These are phyloP conservation scores for Agapanthus africanus DNA, from an alignment of 106 monocot genomes.

Conservation along the genomic window DNA sequence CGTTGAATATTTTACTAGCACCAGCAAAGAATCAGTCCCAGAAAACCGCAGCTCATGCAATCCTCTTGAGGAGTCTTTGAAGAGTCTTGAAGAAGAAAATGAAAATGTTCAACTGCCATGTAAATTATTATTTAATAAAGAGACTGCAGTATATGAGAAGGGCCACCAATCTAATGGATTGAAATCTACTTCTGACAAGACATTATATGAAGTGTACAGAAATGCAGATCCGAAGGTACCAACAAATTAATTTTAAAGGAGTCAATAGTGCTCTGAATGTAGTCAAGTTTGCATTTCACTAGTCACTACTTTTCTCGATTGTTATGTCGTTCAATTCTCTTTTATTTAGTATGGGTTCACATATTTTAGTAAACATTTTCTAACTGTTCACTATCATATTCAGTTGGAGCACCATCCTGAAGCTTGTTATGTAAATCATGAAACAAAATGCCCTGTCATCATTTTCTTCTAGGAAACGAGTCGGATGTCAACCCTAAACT, in stretches of 20 bases:
- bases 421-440: too few relatives aligned
- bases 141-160: constrained; percentile 3
- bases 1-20: constrained; percentile 23
- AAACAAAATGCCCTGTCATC: too few relatives aligned
- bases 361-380: too few relatives aligned
- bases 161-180: constrained; percentile 12
- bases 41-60: neutral
- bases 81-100: constrained; percentile 4
- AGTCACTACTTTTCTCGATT: too few relatives aligned
- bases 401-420: too few relatives aligned
- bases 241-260: neutral
- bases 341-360: too few relatives aligned
- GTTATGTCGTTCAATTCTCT: too few relatives aligned
- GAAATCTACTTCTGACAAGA: neutral
- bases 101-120: neutral
- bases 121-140: constrained; percentile 6
- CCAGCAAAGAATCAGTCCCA: constrained; percentile 10
- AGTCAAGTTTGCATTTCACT: neutral
- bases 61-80: constrained; percentile 4
- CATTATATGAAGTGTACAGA: constrained; percentile 2
- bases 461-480: too few relatives aligned
- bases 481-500: too few relatives aligned
- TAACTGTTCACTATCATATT: too few relatives aligned
- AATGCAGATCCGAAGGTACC: constrained; percentile 27
- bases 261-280: neutral